Evolutionary conservation across 768 basidiomycete species (phyloP).

Genomic region (Pseudohyphozyma bogoriensis): DNA sequence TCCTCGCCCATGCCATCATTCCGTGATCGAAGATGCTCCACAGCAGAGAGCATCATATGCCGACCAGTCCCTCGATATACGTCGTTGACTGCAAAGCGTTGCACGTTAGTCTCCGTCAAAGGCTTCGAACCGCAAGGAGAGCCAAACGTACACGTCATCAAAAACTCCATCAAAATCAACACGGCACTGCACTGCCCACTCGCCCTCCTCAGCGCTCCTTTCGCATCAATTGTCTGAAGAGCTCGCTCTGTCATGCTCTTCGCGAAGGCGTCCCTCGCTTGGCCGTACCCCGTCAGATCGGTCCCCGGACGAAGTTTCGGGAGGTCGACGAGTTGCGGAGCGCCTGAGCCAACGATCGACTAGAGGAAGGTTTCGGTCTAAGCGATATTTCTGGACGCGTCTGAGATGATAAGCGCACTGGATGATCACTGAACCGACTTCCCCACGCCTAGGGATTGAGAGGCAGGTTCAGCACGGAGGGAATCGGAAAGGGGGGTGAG

Average conservation of each 20-base stretch:
- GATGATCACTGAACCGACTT: too few relatives aligned
- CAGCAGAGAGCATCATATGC: slow-evolving; percentile 7
- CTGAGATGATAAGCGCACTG: too few relatives aligned
- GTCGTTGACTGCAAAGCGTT: slow-evolving; percentile 2
- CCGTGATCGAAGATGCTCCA: slow-evolving; percentile 15
- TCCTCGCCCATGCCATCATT: slow-evolving; percentile 18
- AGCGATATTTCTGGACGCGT: too few relatives aligned
- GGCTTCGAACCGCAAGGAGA: neutral
- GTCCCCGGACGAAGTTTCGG: neutral
- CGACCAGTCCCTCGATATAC: neutral
- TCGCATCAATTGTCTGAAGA: slow-evolving; percentile 4
- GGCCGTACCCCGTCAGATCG: slow-evolving; percentile 13
- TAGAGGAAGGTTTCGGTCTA: too few relatives aligned
- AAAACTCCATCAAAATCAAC: slow-evolving; percentile 15
- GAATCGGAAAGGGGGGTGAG: neutral
- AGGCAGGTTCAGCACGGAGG: neutral
- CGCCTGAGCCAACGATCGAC: slow-evolving; percentile 7
- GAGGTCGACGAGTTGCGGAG: slow-evolving; percentile 1
- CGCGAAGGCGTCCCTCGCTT: slow-evolving; percentile 15
- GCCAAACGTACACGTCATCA: slow-evolving; percentile 3
- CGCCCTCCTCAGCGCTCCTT: slow-evolving; percentile 3
- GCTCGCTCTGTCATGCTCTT: slow-evolving; percentile 7
- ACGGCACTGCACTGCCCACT: neutral
- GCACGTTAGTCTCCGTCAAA: neutral
- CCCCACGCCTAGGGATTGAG: too few relatives aligned